Evolutionary conservation across 805 yeast species (phyloP), one percentile per base, ranked within the genome.

Genomic region (Pichia sporocuriosa): DNA sequence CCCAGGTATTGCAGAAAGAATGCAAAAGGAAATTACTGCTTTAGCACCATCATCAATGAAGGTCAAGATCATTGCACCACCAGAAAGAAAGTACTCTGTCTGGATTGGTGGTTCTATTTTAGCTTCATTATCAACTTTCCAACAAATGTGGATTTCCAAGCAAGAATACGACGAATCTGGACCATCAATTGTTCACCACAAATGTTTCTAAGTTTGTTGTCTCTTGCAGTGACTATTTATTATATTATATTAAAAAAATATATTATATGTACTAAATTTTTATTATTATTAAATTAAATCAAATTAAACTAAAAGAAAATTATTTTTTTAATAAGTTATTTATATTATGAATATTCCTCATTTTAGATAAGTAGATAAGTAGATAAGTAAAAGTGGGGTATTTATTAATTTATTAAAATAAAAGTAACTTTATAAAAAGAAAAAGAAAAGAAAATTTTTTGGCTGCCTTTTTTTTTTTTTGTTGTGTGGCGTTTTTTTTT

Each of bases 111-210:
- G 98, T 77, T 93, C 97, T 60, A 93, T 93, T 66, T 82, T 93
- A 72, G 96, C 98, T 56, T 88, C 97, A 48, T 82, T 93, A 69
- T 86, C 96, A 52, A 93, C 98, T 70, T 93, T 93, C 97, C 97
- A 93, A 81, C 97, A 93, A 77, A 90, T 93, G 97, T 93, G 98
- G 98, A 88, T 93, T 85, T 89, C 97, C 67, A 93, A 93, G 82
- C 97, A 93, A 79, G 98, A 93, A 80, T 93, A 93, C 84, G 98
- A 93, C 82, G 98, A 93, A 79, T 86, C 96, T 75, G 98, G 98
- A 67, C 98, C 98, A 65, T 88, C 97, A 53, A 93, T 93, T 68
- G 98, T 93, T 63, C 93, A 84, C 81, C 89, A 84, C 75, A 85
- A 85, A 76, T 84, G 94, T 77, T 84, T 84, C 81, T 83, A 81